Base-by-base conservation (phyloP, 148 eudicot genomes). In the Bassia scoparia region DNA sequence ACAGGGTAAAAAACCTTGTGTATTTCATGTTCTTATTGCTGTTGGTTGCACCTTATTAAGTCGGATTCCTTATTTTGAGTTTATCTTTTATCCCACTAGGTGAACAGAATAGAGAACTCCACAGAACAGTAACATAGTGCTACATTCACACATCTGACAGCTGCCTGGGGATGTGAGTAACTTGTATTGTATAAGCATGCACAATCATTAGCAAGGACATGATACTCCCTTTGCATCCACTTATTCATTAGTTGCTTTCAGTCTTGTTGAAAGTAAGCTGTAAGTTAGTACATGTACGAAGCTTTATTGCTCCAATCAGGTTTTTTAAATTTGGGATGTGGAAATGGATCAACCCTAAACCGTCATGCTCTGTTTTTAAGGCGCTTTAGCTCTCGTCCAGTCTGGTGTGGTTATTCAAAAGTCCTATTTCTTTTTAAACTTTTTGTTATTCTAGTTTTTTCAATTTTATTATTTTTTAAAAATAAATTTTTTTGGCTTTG, bases 111-210 rank as follows among this genome's bases (percentile, higher is more conserved):
- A 81, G 97, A 83, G 98, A 94, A 75, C 88, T 94, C 97, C 98
- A 8, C 97, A 91, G 80, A 87, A 91, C 64, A 89, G 88, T 81
- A 89, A 94, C 79, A 94, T 94, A 76, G 90, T 94, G 98, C 98
- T 63, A 94, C n/a, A n/a, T n/a, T n/a, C 98, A 63, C 98, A 94
- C 78, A 94, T n/a, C 98, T 20, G 98, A 94, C 79, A 89, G 97
- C 80, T n/a, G n/a, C 98, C 98, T 60, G n/a, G n/a, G n/a, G 91
- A 94, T 84, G 98, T 94, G 67, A 80, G 86, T 80, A 26, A 20
- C 30, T 1, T 52, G 49, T 23, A 11, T 34, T 18, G 29, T 69
- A 63, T 50, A 80, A 63, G 67, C 56, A 31, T 27, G 50, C 43
- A 5, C 4, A n/a, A 11, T 49, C n/a, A 26, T 43, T 12, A 43